A percentile compares a stretch with the other conserved stretches of the same genome.
Conservation (phyloP, 495 filamentous ascomycete species). For the Penicillium angulare region DNA sequence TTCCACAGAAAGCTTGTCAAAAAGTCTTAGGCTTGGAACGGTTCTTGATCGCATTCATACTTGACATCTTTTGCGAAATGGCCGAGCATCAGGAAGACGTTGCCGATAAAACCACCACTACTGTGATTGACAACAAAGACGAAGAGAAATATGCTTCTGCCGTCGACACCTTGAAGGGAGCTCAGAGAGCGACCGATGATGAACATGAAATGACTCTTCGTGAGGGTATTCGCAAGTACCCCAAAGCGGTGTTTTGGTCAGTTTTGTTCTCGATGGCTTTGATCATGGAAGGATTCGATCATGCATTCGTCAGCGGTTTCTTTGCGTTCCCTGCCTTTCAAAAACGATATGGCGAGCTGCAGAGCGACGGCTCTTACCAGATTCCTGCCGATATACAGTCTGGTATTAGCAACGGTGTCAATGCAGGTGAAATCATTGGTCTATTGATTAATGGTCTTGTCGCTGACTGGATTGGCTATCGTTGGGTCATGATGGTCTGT, state of each 20-base stretch:
- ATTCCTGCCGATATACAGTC: constrained; percentile 58
- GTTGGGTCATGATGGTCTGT: constrained; percentile 58
- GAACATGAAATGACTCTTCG: background rate
- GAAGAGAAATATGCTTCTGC: constrained; percentile 7
- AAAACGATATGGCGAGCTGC: constrained; percentile 23
- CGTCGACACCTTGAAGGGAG: constrained; percentile 10
- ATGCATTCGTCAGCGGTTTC: constrained; percentile 29
- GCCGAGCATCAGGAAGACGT: constrained; percentile 18
- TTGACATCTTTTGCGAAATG: constrained; percentile 4
- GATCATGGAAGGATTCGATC: constrained; percentile 45
- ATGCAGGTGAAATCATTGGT: constrained; percentile 61
- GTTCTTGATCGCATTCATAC: background rate
- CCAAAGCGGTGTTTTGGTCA: constrained; percentile 41
- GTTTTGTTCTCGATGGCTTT: constrained; percentile 34
- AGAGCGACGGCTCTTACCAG: constrained; percentile 30
- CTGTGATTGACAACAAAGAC: constrained; percentile 9
- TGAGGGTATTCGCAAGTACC: constrained; percentile 8
- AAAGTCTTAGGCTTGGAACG: background rate
- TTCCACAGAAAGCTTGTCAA: background rate
- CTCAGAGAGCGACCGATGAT: background rate
- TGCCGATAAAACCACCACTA: constrained; percentile 8
- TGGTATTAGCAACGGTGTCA: constrained; percentile 57
- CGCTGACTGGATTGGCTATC: constrained; percentile 62
- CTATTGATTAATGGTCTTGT: constrained; percentile 62
- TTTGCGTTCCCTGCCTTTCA: constrained; percentile 15